Evolutionary conservation across 2,329 filamentous ascomycete species (phyloP).

Genomic region (Aspergillus fructus): DNA sequence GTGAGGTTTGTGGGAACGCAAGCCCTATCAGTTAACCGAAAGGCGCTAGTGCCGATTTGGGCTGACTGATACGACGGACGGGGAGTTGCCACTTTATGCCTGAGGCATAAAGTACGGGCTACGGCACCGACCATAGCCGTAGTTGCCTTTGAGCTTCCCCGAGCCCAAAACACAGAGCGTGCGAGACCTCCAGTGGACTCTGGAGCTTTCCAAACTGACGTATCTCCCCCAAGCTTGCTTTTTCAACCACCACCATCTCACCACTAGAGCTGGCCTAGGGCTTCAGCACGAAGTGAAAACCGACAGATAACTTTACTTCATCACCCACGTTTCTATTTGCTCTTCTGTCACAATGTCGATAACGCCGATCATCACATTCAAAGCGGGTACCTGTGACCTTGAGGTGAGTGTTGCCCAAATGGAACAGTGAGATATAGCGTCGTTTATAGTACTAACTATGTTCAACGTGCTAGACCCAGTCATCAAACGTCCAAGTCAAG

Average conservation of each 20-base stretch:
- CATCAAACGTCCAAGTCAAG: constrained; percentile 69
- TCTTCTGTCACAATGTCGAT: constrained; percentile 66
- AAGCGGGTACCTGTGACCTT: constrained; percentile 84
- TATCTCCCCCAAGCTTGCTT: constrained; percentile 25
- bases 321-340: constrained; percentile 2
- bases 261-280: neutral
- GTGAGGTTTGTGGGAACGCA: constrained; percentile 45
- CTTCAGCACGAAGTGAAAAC: neutral
- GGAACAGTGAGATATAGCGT: neutral
- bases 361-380: constrained; percentile 88
- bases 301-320: neutral
- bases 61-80: constrained; percentile 12
- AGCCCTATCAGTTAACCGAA: constrained; percentile 42
- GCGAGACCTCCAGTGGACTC: neutral
- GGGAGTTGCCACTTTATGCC: constrained; percentile 15
- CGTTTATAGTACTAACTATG: neutral
- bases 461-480: constrained; percentile 44
- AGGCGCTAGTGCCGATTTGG: constrained; percentile 38
- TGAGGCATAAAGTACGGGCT: constrained; percentile 6
- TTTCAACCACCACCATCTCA: neutral
- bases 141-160: constrained; percentile 8
- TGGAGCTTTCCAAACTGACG: constrained; percentile 23
- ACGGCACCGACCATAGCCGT: constrained; percentile 9
- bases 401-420: constrained; percentile 60
- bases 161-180: constrained; percentile 6